phyloP scores from a whole-genome alignment of 2,329 filamentous ascomycete genomes.

The Zymoseptoria ardabiliae region DNA sequence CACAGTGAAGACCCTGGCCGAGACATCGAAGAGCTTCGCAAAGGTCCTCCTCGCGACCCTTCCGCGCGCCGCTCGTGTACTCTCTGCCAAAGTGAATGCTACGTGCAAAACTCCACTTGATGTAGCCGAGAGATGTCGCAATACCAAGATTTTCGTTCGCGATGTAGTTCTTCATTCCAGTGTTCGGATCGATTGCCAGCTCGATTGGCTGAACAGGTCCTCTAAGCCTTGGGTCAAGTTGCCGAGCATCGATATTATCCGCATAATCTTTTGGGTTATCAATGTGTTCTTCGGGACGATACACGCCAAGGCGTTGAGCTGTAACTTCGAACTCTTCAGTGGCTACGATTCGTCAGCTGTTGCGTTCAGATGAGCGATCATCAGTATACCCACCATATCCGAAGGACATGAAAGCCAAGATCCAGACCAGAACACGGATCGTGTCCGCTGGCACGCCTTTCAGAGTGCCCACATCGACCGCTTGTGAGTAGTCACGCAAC shows the following conservation, averaged over 20 bases:
- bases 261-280: slow-evolving; percentile 78
- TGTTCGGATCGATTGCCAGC: slow-evolving; percentile 43
- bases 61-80: slow-evolving; percentile 39
- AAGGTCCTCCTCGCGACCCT: slow-evolving; percentile 40
- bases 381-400: slow-evolving; percentile 45
- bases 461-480: slow-evolving; percentile 85
- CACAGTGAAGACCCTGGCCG: slow-evolving; percentile 46
- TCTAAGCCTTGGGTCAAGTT: slow-evolving; percentile 74
- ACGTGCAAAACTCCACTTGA: slow-evolving; percentile 38
- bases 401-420: slow-evolving; percentile 84
- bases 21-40: slow-evolving; percentile 44
- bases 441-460: slow-evolving; percentile 86
- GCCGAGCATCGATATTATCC: slow-evolving; percentile 75
- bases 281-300: slow-evolving; percentile 76
- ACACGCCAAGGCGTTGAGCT: slow-evolving; percentile 68
- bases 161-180: slow-evolving; percentile 99
- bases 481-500: slow-evolving; percentile 89
- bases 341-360: slow-evolving; percentile 33
- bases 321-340: slow-evolving; percentile 83
- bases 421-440: slow-evolving; percentile 80
- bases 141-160: slow-evolving; percentile 80
- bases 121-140: slow-evolving; percentile 77
- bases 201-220: slow-evolving; percentile 51
- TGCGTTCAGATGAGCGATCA: no score
- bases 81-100: slow-evolving; percentile 43